Conservation (phyloP, 495 filamentous ascomycete genomes). For the Trichoderma asperelloides region DNA sequence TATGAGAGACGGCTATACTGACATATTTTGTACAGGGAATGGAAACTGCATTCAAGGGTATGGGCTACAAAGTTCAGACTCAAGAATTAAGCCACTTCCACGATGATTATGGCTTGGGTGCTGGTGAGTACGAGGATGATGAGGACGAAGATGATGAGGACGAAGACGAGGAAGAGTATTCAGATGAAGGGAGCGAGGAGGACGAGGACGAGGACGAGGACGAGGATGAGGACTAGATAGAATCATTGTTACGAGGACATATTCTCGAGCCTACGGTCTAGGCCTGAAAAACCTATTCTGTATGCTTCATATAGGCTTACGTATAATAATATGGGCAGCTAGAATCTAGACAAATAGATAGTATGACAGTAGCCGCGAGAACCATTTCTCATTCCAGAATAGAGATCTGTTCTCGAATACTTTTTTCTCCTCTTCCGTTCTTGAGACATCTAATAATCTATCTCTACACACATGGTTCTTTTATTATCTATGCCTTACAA, state of each 20-base stretch:
- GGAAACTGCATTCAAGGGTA: constrained; percentile 57
- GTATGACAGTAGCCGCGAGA: neutral
- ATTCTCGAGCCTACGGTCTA: neutral
- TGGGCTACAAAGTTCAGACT: constrained; percentile 69
- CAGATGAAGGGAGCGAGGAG: constrained; percentile 18
- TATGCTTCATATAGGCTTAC: neutral
- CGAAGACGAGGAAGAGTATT: constrained; percentile 18
- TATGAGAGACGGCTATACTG: neutral
- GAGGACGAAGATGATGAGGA: constrained; percentile 50
- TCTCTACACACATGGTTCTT: neutral
- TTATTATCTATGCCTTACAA: constrained; percentile 15
- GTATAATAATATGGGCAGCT: neutral
- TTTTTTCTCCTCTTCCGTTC: too few species aligned
- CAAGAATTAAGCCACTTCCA: constrained; percentile 73
- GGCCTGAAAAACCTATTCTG: neutral
- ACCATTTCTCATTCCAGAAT: neutral
- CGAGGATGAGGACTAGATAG: constrained; percentile 15
- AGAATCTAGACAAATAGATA: neutral
- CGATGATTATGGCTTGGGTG: constrained; percentile 82
- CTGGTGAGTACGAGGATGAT: constrained; percentile 56
- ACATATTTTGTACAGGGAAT: constrained; percentile 44
- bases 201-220: constrained; percentile 34
- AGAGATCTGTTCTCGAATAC: too few species aligned
- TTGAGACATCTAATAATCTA: neutral
- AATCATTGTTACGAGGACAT: neutral